Conservation (phyloP, 1,284 basidiomycete genomes). For the Cutaneotrichosporon cutaneum region DNA sequence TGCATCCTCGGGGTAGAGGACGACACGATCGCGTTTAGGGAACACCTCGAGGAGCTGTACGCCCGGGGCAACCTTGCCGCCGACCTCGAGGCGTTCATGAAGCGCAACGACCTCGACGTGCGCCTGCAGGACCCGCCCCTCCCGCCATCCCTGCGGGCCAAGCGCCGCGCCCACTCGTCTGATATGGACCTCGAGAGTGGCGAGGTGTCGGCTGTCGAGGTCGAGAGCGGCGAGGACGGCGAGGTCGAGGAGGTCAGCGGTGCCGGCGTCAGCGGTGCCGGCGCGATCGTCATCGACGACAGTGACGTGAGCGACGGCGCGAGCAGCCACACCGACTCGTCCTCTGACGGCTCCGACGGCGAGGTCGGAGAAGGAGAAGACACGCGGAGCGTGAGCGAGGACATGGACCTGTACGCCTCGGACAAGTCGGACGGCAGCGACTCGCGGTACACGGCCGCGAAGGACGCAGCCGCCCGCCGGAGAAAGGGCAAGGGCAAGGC, state of each 20-base stretch:
- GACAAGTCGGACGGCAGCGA: neutral
- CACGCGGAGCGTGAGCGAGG: constrained; percentile 11
- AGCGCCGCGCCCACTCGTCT: neutral
- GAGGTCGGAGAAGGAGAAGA: neutral
- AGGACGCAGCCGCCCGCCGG: neutral
- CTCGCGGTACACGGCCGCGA: constrained; percentile 7
- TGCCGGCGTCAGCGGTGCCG: neutral
- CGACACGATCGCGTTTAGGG: constrained; percentile 60
- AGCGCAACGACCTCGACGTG: neutral
- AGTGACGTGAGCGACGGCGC: constrained; percentile 5
- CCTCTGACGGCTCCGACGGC: neutral
- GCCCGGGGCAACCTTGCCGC: neutral
- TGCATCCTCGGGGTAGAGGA: constrained; percentile 78
- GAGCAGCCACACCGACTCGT: constrained; percentile 1
- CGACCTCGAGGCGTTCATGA: constrained; percentile 1
- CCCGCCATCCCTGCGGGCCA: neutral
- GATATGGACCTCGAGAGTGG: neutral
- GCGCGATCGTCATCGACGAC: constrained; percentile 17
- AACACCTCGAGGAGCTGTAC: constrained; percentile 11
- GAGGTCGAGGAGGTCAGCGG: neutral
- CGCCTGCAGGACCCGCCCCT: neutral
- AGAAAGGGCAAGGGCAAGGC: neutral
- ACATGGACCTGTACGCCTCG: constrained; percentile 4
- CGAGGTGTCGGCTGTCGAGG: neutral
- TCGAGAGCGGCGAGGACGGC: neutral